A percentile compares a stretch with the other conserved stretches of the same genome.
Evolutionary conservation across 257 asterid species (phyloP).

Genomic region (Nicotiana attenuata): DNA sequence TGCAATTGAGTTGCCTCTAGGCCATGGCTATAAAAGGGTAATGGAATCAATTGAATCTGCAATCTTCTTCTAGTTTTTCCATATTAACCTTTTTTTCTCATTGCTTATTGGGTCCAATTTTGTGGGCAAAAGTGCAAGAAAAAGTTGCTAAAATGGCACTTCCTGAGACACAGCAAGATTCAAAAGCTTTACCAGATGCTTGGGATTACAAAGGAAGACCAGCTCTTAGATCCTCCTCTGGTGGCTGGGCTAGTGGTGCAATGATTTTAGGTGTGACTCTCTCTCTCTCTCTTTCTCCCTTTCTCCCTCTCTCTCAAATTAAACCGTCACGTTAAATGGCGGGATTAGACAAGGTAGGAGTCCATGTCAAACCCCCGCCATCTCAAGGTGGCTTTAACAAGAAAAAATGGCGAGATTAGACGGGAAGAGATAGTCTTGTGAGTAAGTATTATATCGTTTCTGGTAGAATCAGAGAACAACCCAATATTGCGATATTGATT

Average conservation of each 20-base stretch:
- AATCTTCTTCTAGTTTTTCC: background rate
- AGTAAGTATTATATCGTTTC: no score
- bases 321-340: no score
- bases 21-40: conserved; percentile 23
- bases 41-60: conserved; percentile 11
- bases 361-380: no score
- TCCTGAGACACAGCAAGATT: conserved; percentile 41
- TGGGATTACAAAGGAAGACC: conserved; percentile 68
- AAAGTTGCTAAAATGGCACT: conserved; percentile 39
- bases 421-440: no score
- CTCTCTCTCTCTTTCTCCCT: no score
- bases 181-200: conserved; percentile 44
- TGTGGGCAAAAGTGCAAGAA: background rate
- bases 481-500: no score
- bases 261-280: conserved; percentile 46
- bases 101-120: conserved; percentile 4
- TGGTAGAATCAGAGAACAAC: no score
- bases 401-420: no score
- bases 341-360: no score
- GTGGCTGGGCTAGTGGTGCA: conserved; percentile 61
- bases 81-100: background rate
- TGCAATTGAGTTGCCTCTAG: background rate
- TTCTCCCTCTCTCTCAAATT: no score
- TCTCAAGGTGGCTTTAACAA: no score
- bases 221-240: conserved; percentile 42